Evolutionary conservation across 2,329 filamentous ascomycete genomes (phyloP).

Genomic region (Alternaria triticimaculans): DNA sequence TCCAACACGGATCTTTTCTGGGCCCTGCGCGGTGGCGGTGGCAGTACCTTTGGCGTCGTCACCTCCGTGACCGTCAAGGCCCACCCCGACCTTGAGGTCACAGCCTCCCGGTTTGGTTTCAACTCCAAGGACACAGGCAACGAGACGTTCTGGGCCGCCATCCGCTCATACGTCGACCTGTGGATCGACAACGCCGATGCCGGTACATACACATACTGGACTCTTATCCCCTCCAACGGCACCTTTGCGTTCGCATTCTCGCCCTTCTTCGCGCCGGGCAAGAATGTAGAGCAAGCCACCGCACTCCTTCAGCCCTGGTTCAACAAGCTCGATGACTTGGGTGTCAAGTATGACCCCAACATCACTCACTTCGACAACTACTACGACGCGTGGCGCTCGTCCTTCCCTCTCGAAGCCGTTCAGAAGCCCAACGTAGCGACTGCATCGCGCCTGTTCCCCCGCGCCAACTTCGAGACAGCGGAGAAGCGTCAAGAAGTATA

Average conservation of each 20-base stretch:
- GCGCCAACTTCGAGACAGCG: conserved; percentile 40
- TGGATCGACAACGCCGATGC: conserved; percentile 47
- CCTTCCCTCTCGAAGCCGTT: conserved; percentile 45
- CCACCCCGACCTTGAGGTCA: conserved; percentile 42
- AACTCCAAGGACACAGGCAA: conserved; percentile 37
- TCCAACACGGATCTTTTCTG: conserved; percentile 45
- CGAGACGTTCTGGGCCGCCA: conserved; percentile 47
- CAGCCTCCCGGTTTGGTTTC: conserved; percentile 42
- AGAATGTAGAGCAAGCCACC: conserved; percentile 38
- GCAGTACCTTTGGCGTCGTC: conserved; percentile 44
- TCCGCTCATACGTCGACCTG: conserved; percentile 37
- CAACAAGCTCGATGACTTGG: conserved; percentile 34
- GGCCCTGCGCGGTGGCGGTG: conserved; percentile 46
- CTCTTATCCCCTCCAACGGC: conserved; percentile 40
- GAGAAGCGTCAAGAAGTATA: conserved; percentile 42
- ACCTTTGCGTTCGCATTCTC: conserved; percentile 44
- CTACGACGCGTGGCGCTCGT: conserved; percentile 43
- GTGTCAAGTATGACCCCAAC: conserved; percentile 42
- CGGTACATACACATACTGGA: conserved; percentile 45
- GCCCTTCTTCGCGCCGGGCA: conserved; percentile 45
- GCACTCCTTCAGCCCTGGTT: conserved; percentile 44
- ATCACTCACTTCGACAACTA: conserved; percentile 42
- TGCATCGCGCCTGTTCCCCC: conserved; percentile 43
- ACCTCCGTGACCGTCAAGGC: conserved; percentile 45
- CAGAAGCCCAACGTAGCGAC: conserved; percentile 43